Percentiles rank a stretch among this genome's conserved stretches.
Conservation (phyloP, 345 rosid genomes). For the Eucalyptus microcorys region DNA sequence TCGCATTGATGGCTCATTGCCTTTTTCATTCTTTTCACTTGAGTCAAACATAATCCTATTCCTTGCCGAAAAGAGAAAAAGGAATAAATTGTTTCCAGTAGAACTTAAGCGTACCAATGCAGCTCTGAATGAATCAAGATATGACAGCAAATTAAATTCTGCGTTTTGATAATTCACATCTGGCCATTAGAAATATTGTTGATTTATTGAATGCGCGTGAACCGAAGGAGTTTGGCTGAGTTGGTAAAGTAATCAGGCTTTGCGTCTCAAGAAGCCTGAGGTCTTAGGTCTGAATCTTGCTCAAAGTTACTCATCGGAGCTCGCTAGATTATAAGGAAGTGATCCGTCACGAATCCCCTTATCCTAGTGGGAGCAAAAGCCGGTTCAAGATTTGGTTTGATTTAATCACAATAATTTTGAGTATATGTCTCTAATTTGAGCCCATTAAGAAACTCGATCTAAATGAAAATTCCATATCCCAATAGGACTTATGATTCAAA, state of each 20-base stretch:
- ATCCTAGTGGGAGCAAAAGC: not conserved
- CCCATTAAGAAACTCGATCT: no score
- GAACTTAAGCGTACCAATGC: not conserved
- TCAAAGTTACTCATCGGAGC: no score
- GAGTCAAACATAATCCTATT: not conserved
- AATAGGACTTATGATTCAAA: no score
- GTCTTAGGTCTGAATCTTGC: no score
- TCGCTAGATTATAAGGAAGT: not conserved
- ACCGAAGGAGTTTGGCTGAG: not conserved
- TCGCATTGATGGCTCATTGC: not conserved
- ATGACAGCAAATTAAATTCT: not conserved
- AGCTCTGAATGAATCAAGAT: not conserved
- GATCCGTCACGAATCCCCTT: not conserved
- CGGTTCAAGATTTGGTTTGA: not conserved
- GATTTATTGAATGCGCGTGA: not conserved
- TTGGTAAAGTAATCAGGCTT: no score
- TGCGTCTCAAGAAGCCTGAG: no score
- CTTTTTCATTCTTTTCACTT: not conserved
- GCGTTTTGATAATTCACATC: not conserved
- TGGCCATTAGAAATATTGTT: not conserved
- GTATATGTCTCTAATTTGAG: no score
- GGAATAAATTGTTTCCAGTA: not conserved
- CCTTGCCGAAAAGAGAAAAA: not conserved
- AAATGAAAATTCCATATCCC: no score
- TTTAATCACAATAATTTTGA: no score